phyloP scores from a whole-genome alignment of 1,284 basidiomycete genomes.

The Ustilago curta region DNA sequence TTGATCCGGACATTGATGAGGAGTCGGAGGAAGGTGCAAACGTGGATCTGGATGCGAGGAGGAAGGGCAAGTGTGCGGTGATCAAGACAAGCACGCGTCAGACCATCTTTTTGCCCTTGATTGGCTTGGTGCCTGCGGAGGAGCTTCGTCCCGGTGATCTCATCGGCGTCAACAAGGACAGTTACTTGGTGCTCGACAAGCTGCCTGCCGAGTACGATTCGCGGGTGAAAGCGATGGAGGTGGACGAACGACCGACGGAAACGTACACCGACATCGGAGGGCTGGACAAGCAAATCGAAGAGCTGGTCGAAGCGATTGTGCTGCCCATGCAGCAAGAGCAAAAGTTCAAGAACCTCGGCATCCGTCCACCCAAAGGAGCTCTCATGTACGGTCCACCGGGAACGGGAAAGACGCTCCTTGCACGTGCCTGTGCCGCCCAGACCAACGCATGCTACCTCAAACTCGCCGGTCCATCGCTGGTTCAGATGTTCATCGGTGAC shows the following conservation, averaged over 20 bases:
- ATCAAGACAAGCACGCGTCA: conserved; percentile 96
- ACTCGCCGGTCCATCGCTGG: conserved; percentile 80
- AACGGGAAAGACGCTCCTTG: conserved; percentile 97
- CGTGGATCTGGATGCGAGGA: conserved; percentile 90
- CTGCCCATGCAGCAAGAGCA: conserved; percentile 84
- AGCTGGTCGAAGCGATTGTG: conserved; percentile 83
- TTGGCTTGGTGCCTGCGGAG: conserved; percentile 93
- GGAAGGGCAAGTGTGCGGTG: conserved; percentile 96
- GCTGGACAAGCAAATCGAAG: conserved; percentile 84
- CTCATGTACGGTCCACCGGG: conserved; percentile 84
- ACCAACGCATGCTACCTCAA: conserved; percentile 85
- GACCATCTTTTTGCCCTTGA: conserved; percentile 97
- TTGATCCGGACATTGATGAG: conserved; percentile 87
- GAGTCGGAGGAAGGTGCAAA: conserved; percentile 86
- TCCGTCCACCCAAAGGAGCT: conserved; percentile 81
- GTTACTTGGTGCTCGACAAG: conserved; percentile 95
- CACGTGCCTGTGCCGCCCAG: conserved; percentile 86
- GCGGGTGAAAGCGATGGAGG: conserved; percentile 91
- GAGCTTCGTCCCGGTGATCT: conserved; percentile 90
- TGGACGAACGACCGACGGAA: conserved; percentile 82
- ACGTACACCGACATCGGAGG: conserved; percentile 84
- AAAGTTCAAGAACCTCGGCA: conserved; percentile 84
- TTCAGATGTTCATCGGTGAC: conserved; percentile 91
- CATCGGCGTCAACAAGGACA: conserved; percentile 99
- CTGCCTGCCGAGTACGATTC: conserved; percentile 82